These are phyloP conservation scores for Endoconidiophora polonica DNA, from an alignment of 2,329 filamentous ascomycete genomes.

Conservation along the genomic window DNA sequence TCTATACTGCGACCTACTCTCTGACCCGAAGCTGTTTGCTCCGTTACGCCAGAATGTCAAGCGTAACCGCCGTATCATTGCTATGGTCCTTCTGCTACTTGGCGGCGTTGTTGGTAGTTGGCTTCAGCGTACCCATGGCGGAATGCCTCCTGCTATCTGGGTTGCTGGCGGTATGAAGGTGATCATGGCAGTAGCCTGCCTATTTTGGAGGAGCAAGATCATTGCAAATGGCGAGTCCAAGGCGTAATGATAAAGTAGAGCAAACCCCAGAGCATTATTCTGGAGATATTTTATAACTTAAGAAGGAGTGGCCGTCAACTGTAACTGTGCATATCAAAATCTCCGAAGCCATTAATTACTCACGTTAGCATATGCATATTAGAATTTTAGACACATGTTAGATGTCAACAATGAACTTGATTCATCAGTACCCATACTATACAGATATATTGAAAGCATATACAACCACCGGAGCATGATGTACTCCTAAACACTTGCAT, in stretches of 20 bases:
- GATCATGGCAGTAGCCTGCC: conserved; percentile 22
- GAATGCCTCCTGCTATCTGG: conserved; percentile 28
- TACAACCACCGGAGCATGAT: no score
- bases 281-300: no score
- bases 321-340: no score
- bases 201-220: conserved; percentile 18
- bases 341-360: no score
- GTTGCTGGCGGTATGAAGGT: conserved; percentile 29
- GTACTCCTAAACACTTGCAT: no score
- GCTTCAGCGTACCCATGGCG: conserved; percentile 26
- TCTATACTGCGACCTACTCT: conserved; percentile 35
- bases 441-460: no score
- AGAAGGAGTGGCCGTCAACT: no score
- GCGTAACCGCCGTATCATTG: conserved; percentile 29
- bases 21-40: conserved; percentile 31
- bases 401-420: no score
- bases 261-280: no score
- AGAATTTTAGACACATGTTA: no score
- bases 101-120: conserved; percentile 33
- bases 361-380: no score
- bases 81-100: conserved; percentile 28
- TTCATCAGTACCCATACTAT: no score
- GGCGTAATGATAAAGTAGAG: not conserved
- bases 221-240: not conserved
- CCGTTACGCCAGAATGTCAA: conserved; percentile 27